phyloP scores from a whole-genome alignment of 1,284 basidiomycete species.

The Sanghuangporus weigelae region DNA sequence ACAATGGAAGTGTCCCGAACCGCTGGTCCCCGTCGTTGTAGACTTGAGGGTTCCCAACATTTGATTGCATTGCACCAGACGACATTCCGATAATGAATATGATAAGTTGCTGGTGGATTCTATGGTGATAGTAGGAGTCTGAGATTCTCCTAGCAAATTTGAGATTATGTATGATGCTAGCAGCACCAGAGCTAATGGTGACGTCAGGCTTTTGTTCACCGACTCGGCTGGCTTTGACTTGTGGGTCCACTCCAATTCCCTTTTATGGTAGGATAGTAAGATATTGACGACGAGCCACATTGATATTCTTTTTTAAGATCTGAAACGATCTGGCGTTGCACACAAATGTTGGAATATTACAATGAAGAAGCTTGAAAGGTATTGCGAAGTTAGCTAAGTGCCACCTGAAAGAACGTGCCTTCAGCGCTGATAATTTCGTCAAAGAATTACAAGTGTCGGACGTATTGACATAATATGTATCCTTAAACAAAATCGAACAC shows the following conservation, averaged over 20 bases:
- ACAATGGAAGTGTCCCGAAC: neutral
- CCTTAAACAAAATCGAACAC: too few species aligned
- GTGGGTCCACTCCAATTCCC: neutral
- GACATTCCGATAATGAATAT: slow-evolving; percentile 18
- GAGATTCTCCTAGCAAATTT: neutral
- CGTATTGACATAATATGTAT: too few species aligned
- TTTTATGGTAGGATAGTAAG: neutral
- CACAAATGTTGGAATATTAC: too few species aligned
- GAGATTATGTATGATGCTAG: neutral
- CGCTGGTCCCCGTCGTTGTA: slow-evolving; percentile 25
- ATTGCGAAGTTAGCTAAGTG: too few species aligned
- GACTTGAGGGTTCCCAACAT: slow-evolving; percentile 39
- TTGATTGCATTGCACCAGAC: slow-evolving; percentile 40
- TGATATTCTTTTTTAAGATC: neutral
- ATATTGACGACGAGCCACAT: neutral
- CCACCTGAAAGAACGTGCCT: too few species aligned
- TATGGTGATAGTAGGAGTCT: neutral
- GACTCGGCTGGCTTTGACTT: neutral
- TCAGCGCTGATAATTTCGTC: too few species aligned
- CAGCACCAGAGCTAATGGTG: too few species aligned
- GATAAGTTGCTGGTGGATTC: neutral
- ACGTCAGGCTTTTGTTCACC: neutral
- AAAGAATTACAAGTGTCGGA: too few species aligned
- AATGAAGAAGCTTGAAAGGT: too few species aligned
- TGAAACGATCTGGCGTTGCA: too few species aligned